Conservation (phyloP, 179 eudicot species). For the Amaranthus tricolor region DNA sequence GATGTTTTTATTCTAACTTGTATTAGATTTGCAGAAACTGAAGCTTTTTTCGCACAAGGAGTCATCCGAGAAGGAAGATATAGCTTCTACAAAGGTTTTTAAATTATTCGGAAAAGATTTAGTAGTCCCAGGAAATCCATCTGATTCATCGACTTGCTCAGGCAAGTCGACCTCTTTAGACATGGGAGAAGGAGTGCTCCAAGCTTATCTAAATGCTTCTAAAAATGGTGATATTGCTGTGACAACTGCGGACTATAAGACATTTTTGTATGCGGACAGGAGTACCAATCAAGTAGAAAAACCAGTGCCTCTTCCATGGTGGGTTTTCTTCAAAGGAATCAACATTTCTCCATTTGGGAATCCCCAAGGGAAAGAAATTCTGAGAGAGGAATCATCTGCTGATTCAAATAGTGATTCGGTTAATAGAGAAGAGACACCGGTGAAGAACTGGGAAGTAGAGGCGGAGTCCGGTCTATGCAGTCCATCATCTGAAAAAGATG, state of each 20-base stretch:
- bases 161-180: conserved; percentile 28
- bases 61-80: conserved; percentile 24
- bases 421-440: conserved; percentile 26
- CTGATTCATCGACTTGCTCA: conserved; percentile 8
- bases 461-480: conserved; percentile 28
- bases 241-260: conserved; percentile 13
- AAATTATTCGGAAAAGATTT: conserved; percentile 37
- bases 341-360: conserved; percentile 29
- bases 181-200: conserved; percentile 25
- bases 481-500: conserved; percentile 21
- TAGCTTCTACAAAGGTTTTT: conserved; percentile 18
- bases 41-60: conserved; percentile 30
- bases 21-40: conserved; percentile 32
- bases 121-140: conserved; percentile 20
- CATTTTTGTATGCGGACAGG: conserved; percentile 17
- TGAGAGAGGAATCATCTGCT: conserved; percentile 39
- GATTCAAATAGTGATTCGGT: conserved; percentile 39
- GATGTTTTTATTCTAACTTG: conserved; percentile 5
- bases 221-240: conserved; percentile 15
- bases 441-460: conserved; percentile 34
- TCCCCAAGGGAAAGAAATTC: conserved; percentile 33
- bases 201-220: conserved; percentile 15
- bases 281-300: conserved; percentile 28
- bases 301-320: conserved; percentile 41
- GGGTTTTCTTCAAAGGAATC: conserved; percentile 39